A percentile compares a stretch with the other conserved stretches of the same genome.
These are phyloP conservation scores for Dactylellina parvicollis DNA, from an alignment of 2,329 filamentous ascomycete species.

Conservation along the genomic window DNA sequence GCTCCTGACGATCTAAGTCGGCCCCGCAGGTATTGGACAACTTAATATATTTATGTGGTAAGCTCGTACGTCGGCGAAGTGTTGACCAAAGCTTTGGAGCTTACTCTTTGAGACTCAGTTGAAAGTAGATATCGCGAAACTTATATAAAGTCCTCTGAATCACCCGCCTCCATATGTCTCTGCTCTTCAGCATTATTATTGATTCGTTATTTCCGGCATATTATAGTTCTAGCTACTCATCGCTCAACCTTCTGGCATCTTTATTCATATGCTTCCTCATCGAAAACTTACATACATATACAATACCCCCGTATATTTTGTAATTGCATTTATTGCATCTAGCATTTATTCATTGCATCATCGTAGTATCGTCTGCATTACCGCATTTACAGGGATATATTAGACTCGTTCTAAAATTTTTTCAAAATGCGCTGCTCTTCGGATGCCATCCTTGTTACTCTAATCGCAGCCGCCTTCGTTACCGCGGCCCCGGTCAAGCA, in stretches of 20 bases:
- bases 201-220: not conserved
- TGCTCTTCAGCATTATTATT: not conserved
- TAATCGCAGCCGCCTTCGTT: not conserved
- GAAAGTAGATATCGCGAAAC: not conserved
- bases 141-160: not conserved
- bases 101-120: too few species aligned
- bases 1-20: too few species aligned
- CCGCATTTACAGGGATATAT: not conserved
- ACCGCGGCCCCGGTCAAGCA: not conserved
- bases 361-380: not conserved
- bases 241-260: too few species aligned
- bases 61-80: too few species aligned
- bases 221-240: conserved; percentile 19
- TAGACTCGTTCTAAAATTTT: conserved; percentile 8
- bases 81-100: too few species aligned
- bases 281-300: too few species aligned
- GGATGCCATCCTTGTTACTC: not conserved
- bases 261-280: too few species aligned
- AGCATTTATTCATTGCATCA: conserved; percentile 12
- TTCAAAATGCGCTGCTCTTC: conserved; percentile 26
- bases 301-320: too few species aligned
- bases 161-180: not conserved
- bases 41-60: too few species aligned
- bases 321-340: too few species aligned
- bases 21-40: too few species aligned